Evolutionary conservation across 2,329 filamentous ascomycete species (phyloP), one percentile per base, ranked within the genome.

Genomic region (Colletotrichum gigasporum): DNA sequence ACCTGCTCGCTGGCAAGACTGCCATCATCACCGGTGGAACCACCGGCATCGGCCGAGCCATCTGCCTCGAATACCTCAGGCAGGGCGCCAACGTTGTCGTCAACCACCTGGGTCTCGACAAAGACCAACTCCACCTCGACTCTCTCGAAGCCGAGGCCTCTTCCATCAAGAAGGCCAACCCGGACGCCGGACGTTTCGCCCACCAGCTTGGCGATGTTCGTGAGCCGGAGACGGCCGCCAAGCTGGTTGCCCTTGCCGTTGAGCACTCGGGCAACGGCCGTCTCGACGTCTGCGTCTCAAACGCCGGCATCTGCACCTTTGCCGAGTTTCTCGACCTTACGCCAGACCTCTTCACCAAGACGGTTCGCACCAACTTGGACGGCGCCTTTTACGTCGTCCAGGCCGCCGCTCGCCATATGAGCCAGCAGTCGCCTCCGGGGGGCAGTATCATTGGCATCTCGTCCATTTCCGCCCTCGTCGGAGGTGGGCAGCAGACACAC

Each of bases 351-450:
- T 91, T 94, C 72, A 80, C 86, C 66, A 82, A 83, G 57, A 96
- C 93, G 3, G 82, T 96, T 39, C 82, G 86, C 35, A 95, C 92
- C 51, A 97, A 97, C 78, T 88, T 97, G 69, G 89, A 90, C 69
- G 94, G 94, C 44, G 91, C 93, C n/a, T 97, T 96, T 80, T 94
- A 94, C 80, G 85, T 92, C 34, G 90, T 91, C 20, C 94, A 97
- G 81, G 92, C 93, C 0, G 94, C 93, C 2, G 93, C 92, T 2
- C 86, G 90, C 3, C 92, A 96, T 75, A 96, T 97, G 91, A 89
- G 90, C 0, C 69, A 74, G 28, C 84, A 92, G 70, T 80, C 82
- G 2, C 87, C 89, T 0, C 77, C 86, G 0, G 92, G 93, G 14
- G 94, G 94, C 32, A 90, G 87, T 71, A 96, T 97, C 71, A 95